A percentile compares a stretch with the other conserved stretches of the same genome.
Conservation (phyloP, 2,329 filamentous ascomycete species). For the Fusarium fujikuroi region DNA sequence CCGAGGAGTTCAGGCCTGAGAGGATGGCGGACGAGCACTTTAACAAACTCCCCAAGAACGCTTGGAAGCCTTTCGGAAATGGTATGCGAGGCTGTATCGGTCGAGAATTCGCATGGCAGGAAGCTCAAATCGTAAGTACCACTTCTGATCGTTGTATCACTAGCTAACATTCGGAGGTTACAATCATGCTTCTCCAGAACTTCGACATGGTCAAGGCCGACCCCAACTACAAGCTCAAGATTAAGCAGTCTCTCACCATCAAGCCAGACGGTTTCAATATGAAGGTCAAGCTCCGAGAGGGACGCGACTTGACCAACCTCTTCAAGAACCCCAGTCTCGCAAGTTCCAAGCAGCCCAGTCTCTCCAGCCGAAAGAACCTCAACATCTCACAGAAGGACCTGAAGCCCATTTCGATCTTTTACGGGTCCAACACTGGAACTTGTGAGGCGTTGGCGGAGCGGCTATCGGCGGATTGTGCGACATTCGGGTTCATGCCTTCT, state of each 20-base stretch:
- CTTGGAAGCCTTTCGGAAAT: constrained; percentile 10
- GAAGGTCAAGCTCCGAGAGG: background rate
- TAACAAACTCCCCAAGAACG: constrained; percentile 5
- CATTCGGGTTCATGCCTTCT: background rate
- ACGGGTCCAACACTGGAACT: background rate
- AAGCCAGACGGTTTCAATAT: background rate
- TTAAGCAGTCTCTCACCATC: constrained; percentile 1
- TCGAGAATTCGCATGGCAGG: constrained; percentile 6
- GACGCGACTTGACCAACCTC: background rate
- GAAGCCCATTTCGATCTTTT: constrained; percentile 9
- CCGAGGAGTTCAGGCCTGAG: constrained; percentile 1
- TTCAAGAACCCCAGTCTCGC: background rate
- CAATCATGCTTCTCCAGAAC: constrained; percentile 6
- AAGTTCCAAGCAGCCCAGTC: background rate
- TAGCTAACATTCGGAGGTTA: background rate
- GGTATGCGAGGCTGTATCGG: constrained; percentile 12
- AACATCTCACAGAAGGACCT: background rate
- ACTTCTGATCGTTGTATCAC: fast-evolving
- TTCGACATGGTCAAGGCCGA: constrained; percentile 1
- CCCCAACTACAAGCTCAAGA: constrained; percentile 5
- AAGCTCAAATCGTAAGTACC: background rate
- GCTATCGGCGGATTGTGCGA: background rate
- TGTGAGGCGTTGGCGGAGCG: constrained; percentile 6
- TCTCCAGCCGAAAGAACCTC: background rate
- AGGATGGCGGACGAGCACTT: constrained; percentile 10